Conservation (phyloP, 2,329 filamentous ascomycete genomes). For the Cryphonectria japonica region DNA sequence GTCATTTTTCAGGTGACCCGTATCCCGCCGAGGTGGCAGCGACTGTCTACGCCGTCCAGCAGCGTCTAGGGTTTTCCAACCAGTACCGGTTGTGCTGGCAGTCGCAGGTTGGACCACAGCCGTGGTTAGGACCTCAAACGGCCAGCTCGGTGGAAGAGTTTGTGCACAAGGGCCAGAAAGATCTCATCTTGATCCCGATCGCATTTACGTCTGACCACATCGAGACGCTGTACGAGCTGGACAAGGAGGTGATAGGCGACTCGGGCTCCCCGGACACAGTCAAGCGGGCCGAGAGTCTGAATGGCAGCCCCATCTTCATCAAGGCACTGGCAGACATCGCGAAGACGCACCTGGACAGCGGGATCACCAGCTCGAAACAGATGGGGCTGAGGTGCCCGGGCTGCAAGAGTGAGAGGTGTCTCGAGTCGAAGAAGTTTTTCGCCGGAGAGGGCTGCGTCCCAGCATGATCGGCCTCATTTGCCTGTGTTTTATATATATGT, state of each 20-base stretch:
- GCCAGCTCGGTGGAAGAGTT: slow-evolving; percentile 85
- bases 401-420: slow-evolving; percentile 86
- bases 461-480: slow-evolving; percentile 1
- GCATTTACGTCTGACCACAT: slow-evolving; percentile 99
- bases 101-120: slow-evolving; percentile 92
- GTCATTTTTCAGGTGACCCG: slow-evolving; percentile 69
- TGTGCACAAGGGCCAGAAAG: slow-evolving; percentile 86
- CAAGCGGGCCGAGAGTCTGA: slow-evolving; percentile 89
- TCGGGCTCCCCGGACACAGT: slow-evolving; percentile 76
- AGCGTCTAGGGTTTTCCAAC: slow-evolving; percentile 83
- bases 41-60: slow-evolving; percentile 96
- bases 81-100: slow-evolving; percentile 97
- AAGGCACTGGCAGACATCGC: slow-evolving; percentile 86
- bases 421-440: slow-evolving; percentile 75
- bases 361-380: slow-evolving; percentile 72
- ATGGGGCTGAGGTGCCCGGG: slow-evolving; percentile 92
- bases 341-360: slow-evolving; percentile 74
- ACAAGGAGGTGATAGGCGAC: slow-evolving; percentile 93
- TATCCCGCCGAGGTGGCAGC: slow-evolving; percentile 96
- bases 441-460: slow-evolving; percentile 36
- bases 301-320: slow-evolving; percentile 90
- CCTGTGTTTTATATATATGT: background rate
- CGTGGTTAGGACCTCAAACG: slow-evolving; percentile 96
- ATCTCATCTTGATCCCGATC: slow-evolving; percentile 89
- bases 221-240: slow-evolving; percentile 92